phyloP scores from a whole-genome alignment of 2,329 filamentous ascomycete species.

The Raffaelea albimanens region DNA sequence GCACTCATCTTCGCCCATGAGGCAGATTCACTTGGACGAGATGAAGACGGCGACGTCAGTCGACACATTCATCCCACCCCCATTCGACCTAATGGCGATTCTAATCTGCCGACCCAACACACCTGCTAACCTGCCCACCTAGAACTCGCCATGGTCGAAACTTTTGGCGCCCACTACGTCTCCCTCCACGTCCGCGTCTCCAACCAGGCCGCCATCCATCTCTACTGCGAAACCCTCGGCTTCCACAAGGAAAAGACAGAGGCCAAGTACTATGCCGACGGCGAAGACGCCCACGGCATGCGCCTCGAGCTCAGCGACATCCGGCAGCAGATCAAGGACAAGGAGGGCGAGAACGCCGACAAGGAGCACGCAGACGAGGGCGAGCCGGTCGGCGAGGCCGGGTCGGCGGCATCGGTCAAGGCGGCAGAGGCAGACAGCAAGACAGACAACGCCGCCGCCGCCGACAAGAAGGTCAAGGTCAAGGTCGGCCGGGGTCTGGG shows the following conservation, averaged over 20 bases:
- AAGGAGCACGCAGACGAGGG: conserved; percentile 49
- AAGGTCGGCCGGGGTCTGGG: conserved; percentile 74
- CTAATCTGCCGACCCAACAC: conserved; percentile 40
- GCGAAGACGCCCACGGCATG: conserved; percentile 94
- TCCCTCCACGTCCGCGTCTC: conserved; percentile 91
- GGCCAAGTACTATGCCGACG: conserved; percentile 90
- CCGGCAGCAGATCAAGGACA: conserved; percentile 34
- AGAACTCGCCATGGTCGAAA: conserved; percentile 96
- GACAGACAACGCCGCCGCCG: no score
- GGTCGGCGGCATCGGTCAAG: conserved; percentile 21
- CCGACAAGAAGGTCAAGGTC: conserved; percentile 54
- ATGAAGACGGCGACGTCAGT: no score
- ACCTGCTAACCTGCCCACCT: no score
- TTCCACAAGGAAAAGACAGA: conserved; percentile 85
- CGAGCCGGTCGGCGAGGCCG: conserved; percentile 59
- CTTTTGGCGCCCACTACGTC: conserved; percentile 83
- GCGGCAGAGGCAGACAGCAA: conserved; percentile 38
- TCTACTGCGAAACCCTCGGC: conserved; percentile 86
- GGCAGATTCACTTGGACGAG: no score
- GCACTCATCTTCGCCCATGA: no score
- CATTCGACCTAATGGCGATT: not conserved
- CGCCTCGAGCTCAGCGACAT: conserved; percentile 67
- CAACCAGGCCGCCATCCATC: conserved; percentile 80
- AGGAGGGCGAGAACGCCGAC: conserved; percentile 30
- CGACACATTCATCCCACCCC: no score